Conservation (phyloP, 2,329 filamentous ascomycete genomes). For the Zasmidium angulare region DNA sequence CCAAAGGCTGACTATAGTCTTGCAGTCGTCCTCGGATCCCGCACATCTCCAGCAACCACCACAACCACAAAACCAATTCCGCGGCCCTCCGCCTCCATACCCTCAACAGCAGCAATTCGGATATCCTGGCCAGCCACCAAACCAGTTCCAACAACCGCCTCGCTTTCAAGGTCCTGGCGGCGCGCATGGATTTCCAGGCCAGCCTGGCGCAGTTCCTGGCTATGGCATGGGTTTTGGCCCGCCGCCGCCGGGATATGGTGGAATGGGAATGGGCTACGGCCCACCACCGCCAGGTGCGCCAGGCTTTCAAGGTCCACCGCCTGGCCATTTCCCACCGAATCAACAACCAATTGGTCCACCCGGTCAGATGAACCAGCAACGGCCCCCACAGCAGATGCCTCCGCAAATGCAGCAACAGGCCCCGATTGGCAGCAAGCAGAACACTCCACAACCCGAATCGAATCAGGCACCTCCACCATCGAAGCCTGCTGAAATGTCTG, state of each 20-base stretch:
- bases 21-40: slow-evolving; percentile 30
- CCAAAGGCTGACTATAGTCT: slow-evolving; percentile 1
- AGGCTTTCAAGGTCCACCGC: slow-evolving; percentile 54
- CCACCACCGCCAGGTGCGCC: slow-evolving; percentile 48
- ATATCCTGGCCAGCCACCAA: slow-evolving; percentile 40
- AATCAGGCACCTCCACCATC: slow-evolving; percentile 25
- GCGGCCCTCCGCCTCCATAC: slow-evolving; percentile 41
- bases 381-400: slow-evolving; percentile 47
- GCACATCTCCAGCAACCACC: slow-evolving; percentile 35
- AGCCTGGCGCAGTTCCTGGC: slow-evolving; percentile 53
- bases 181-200: slow-evolving; percentile 46
- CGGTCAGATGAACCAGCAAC: slow-evolving; percentile 41
- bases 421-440: slow-evolving; percentile 38
- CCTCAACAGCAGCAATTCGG: slow-evolving; percentile 32
- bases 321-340: slow-evolving; percentile 31
- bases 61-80: slow-evolving; percentile 40
- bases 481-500: slow-evolving; percentile 37
- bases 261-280: slow-evolving; percentile 30
- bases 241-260: slow-evolving; percentile 42
- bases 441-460: slow-evolving; percentile 32
- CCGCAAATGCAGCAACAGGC: slow-evolving; percentile 42
- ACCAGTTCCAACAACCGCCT: slow-evolving; percentile 46
- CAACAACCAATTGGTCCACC: slow-evolving; percentile 58
- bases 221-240: slow-evolving; percentile 65
- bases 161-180: slow-evolving; percentile 47